Evolutionary conservation across 768 basidiomycete genomes (phyloP), one percentile per base, ranked within the genome.

Genomic region (Termitomyces sp.): DNA sequence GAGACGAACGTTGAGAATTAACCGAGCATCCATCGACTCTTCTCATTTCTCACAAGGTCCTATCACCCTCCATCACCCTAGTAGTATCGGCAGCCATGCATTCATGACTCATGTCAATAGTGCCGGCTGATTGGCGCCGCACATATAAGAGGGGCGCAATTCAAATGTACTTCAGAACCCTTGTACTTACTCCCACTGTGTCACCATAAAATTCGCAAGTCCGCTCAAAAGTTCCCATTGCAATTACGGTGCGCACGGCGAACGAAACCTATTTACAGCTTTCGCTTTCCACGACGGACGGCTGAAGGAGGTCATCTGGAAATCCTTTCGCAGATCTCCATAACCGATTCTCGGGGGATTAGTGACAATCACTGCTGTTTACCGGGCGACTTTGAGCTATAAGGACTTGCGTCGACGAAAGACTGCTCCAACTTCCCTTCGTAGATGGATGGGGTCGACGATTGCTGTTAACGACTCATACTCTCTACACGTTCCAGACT

Each of bases 261-360:
- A 54, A 54, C 52, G 15, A 40, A 25, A 20, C 11, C 20, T 14
- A 36, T 37, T 25, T 25, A 14, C 12, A 53, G 12, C 36, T 25
- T 37, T 29, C n/a, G 25, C 38, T 36, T 37, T 12, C 25, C 46
- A 47, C 20, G 48, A 9, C 14, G 36, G 51, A 25, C 36, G 12
- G 20, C 20, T 20, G 4, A 53, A 51, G 34, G 36, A 34, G 34
- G 34, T 31, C 32, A 55, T 55, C 54, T 55, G 32, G 17, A 17
- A 43, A 42, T 29, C 31, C 29, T 42, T 31, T 55, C 54, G 54
- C 54, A 55, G 42, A 55, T 55, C 54, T 55, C 54, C 54, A 40
- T 10, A 42, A 49, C 11, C 17, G 29, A 42, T 42, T 32, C 40
- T 25, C 25, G 25, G 42, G 40, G 29, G 10, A 55, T 43, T 14